Evolutionary conservation across 2,329 filamentous ascomycete genomes (phyloP).

Genomic region (Sporothrix inflata): DNA sequence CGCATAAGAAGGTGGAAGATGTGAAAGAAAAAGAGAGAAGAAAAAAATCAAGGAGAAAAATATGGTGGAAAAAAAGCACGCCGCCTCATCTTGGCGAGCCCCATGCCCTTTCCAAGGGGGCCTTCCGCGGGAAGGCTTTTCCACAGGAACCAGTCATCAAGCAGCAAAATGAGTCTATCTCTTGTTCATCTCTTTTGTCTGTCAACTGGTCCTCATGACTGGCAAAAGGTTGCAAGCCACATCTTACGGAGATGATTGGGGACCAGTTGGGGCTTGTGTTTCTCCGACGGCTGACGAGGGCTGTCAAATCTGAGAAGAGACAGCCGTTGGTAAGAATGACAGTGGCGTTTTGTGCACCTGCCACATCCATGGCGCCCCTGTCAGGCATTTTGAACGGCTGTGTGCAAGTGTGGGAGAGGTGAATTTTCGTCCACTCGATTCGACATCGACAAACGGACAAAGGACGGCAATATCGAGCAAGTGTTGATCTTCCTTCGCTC

Average conservation of each 20-base stretch:
- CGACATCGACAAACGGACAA: background rate
- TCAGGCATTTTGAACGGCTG: constrained; percentile 6
- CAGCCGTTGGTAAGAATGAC: constrained; percentile 17
- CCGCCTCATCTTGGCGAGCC: background rate
- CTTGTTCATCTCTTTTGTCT: no score
- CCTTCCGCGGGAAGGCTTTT: background rate
- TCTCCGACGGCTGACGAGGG: constrained; percentile 5
- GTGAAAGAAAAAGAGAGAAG: background rate
- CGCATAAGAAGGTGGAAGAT: constrained; percentile 7
- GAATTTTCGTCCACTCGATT: background rate
- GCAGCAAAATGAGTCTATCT: background rate
- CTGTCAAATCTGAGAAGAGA: constrained; percentile 9
- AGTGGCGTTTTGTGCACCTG: constrained; percentile 7
- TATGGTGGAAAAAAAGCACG: background rate
- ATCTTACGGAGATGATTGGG: background rate
- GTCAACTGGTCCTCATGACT: background rate
- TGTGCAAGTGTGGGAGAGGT: background rate
- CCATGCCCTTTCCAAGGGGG: background rate
- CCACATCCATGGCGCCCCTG: background rate
- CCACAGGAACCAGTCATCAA: background rate
- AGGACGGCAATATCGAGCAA: background rate
- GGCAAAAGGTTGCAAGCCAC: background rate
- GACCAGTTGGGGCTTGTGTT: background rate
- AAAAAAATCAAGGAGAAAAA: background rate
- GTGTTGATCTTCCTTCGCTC: background rate